These are phyloP conservation scores for Erysiphe neolycopersici DNA, from an alignment of 2,329 filamentous ascomycete genomes.

Conservation along the genomic window DNA sequence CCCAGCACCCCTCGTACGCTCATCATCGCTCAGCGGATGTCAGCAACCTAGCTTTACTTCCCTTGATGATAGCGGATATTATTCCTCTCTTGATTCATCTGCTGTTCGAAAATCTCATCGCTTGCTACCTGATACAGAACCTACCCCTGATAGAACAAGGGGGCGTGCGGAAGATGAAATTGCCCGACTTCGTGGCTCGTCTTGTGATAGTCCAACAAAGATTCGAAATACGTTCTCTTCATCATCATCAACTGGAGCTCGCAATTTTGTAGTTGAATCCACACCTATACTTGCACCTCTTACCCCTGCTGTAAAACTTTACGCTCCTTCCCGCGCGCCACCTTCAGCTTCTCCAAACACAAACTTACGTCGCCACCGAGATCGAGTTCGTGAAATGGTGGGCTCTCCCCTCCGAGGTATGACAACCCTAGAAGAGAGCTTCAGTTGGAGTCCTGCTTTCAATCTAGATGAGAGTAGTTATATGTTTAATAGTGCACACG, in stretches of 20 bases:
- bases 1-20: slow-evolving; percentile 20
- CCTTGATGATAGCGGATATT: slow-evolving; percentile 88
- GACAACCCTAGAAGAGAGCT: slow-evolving; percentile 22
- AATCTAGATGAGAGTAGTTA: slow-evolving; percentile 32
- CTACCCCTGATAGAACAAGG: slow-evolving; percentile 57
- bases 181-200: slow-evolving; percentile 71
- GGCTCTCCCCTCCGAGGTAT: slow-evolving; percentile 43
- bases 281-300: slow-evolving; percentile 45
- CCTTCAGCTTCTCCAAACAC: slow-evolving; percentile 80
- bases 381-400: slow-evolving; percentile 55
- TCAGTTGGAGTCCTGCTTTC: slow-evolving; percentile 42
- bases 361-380: slow-evolving; percentile 66
- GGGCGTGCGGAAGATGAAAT: slow-evolving; percentile 92
- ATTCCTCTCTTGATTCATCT: slow-evolving; percentile 85
- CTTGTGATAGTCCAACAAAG: slow-evolving; percentile 74
- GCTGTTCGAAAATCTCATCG: slow-evolving; percentile 40
- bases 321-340: slow-evolving; percentile 26
- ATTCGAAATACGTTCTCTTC: slow-evolving; percentile 21
- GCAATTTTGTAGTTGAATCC: slow-evolving; percentile 16
- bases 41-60: not conserved
- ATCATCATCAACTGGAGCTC: slow-evolving; percentile 38
- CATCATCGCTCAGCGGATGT: not conserved
- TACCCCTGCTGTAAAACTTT: slow-evolving; percentile 65
- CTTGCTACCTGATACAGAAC: slow-evolving; percentile 51
- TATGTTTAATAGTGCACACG: slow-evolving; percentile 17